Percentiles rank a stretch among this genome's conserved stretches.
These are phyloP conservation scores for Singerocomus inundabilis DNA, from an alignment of 1,284 basidiomycete genomes.

Conservation along the genomic window DNA sequence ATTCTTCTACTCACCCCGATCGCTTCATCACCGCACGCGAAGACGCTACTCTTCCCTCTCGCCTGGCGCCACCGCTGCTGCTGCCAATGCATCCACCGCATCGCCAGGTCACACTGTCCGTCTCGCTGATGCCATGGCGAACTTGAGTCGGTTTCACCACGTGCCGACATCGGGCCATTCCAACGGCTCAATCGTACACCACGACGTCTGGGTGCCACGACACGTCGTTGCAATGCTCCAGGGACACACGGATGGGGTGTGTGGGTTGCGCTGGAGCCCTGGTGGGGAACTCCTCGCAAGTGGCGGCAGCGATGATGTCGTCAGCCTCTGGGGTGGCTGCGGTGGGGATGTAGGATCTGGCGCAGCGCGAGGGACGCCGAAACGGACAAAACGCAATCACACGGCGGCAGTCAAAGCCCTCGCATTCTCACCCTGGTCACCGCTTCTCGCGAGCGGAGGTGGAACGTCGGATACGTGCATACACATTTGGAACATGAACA, in stretches of 20 bases:
- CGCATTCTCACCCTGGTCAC: constrained; percentile 97
- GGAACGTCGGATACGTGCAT: constrained; percentile 94
- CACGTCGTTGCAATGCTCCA: constrained; percentile 89
- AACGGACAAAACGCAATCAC: constrained; percentile 88
- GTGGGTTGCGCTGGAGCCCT: constrained; percentile 77
- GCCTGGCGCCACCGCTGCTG: constrained; percentile 53
- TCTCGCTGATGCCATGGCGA: too few species aligned
- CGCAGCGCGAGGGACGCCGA: constrained; percentile 59
- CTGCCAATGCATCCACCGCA: constrained; percentile 63
- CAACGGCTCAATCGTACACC: constrained; percentile 92
- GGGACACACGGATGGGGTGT: constrained; percentile 90
- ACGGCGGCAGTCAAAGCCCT: constrained; percentile 95
- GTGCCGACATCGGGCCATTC: constrained; percentile 84
- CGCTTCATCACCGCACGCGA: constrained; percentile 65
- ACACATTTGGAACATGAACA: constrained; percentile 91
- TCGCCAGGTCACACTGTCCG: too few species aligned
- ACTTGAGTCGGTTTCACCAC: constrained; percentile 84
- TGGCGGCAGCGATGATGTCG: constrained; percentile 95
- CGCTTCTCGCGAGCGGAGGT: constrained; percentile 90
- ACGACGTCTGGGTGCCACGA: constrained; percentile 83
- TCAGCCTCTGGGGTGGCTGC: constrained; percentile 93
- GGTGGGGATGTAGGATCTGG: constrained; percentile 63
- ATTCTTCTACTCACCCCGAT: constrained; percentile 53
- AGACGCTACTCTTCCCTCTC: constrained; percentile 55
- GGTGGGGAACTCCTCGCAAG: constrained; percentile 90